These are phyloP conservation scores for Podochytrium sp. DNA, from an alignment of 192 early-diverging fungal species.

Conservation along the genomic window DNA sequence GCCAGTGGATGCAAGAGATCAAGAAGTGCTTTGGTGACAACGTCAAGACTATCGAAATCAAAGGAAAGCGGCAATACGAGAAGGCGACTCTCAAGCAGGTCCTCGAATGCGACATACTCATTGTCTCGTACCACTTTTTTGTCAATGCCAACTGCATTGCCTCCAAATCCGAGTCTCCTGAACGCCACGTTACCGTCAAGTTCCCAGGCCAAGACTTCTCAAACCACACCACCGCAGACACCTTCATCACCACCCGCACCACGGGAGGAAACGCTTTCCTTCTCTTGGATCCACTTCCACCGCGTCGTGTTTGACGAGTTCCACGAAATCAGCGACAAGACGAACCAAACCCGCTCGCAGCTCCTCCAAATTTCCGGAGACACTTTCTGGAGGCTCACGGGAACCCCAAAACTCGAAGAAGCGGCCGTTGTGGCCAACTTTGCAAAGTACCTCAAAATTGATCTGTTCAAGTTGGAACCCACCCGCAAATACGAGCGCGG, in stretches of 20 bases:
- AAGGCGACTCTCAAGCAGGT: not conserved
- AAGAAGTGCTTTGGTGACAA: conserved; percentile 18
- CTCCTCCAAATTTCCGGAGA: not conserved
- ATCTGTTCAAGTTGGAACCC: not conserved
- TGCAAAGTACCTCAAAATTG: no score
- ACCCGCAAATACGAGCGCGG: not conserved
- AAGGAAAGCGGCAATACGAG: conserved; percentile 18
- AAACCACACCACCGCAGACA: not conserved
- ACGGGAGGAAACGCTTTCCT: conserved; percentile 1
- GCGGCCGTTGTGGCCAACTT: not conserved
- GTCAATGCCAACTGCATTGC: conserved; percentile 1
- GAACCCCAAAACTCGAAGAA: not conserved
- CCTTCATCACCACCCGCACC: not conserved
- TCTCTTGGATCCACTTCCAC: conserved; percentile 22
- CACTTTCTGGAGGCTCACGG: conserved; percentile 7
- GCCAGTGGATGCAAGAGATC: conserved; percentile 27
- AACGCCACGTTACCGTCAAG: not conserved
- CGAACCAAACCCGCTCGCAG: not conserved
- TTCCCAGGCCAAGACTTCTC: not conserved
- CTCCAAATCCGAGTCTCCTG: not conserved
- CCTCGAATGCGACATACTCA: not conserved
- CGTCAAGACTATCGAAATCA: conserved; percentile 10
- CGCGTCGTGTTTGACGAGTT: conserved; percentile 25
- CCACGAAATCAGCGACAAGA: conserved; percentile 5
- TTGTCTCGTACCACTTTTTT: conserved; percentile 30